Evolutionary conservation across 2,329 filamentous ascomycete genomes (phyloP).

Genomic region (Colletotrichum sansevieriae): DNA sequence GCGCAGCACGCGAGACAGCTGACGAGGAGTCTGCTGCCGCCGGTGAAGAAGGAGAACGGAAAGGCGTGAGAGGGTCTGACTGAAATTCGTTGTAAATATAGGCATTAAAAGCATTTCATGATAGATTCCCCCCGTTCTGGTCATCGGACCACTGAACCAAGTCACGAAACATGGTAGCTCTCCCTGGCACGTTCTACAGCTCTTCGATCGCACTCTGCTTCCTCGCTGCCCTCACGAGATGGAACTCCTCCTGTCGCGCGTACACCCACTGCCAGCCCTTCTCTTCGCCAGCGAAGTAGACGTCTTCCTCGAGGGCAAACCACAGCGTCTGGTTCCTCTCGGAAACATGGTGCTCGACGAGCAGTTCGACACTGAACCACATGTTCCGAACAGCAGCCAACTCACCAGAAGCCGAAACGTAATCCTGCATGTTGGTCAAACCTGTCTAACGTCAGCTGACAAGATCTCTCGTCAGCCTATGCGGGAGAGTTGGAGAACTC

Average conservation of each 20-base stretch:
- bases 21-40: constrained; percentile 40
- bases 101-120: constrained; percentile 33
- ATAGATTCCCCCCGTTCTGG: constrained; percentile 26
- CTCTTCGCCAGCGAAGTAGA: constrained; percentile 58
- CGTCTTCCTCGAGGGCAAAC: constrained; percentile 65
- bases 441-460: constrained; percentile 47
- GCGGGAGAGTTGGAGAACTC: constrained; percentile 33
- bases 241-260: constrained; percentile 60
- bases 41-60: constrained; percentile 35
- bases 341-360: constrained; percentile 60
- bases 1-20: constrained; percentile 76
- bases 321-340: constrained; percentile 58
- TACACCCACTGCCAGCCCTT: constrained; percentile 62
- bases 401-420: constrained; percentile 61
- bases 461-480: neutral
- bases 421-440: constrained; percentile 63
- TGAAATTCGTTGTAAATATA: constrained; percentile 33
- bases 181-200: constrained; percentile 2
- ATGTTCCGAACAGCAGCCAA: constrained; percentile 58
- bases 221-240: constrained; percentile 49
- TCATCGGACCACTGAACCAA: neutral
- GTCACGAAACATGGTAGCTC: neutral
- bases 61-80: constrained; percentile 9
- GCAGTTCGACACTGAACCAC: constrained; percentile 66
- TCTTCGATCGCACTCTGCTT: constrained; percentile 20